Percentiles rank a stretch among this genome's conserved stretches.
Conservation (phyloP, 176 grass and related monocot species). For the Chloris gayana region DNA sequence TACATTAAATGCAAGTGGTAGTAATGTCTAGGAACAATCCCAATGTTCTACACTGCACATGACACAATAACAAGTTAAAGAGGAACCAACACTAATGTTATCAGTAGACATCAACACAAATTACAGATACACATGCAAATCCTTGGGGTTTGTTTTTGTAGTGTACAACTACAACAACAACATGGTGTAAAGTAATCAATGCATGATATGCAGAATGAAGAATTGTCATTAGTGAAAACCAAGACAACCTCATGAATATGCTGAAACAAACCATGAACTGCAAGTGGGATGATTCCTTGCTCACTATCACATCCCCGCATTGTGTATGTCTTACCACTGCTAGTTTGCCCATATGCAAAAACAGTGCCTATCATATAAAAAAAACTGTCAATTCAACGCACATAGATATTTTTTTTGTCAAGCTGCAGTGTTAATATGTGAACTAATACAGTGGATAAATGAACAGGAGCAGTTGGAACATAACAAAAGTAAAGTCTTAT, state of each 20-base stretch:
- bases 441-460: neutral
- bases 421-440: neutral
- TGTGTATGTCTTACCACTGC: slow-evolving; percentile 91
- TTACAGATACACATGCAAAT: neutral
- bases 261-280: slow-evolving; percentile 76
- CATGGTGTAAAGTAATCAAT: neutral
- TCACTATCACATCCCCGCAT: slow-evolving; percentile 79
- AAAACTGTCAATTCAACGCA: neutral
- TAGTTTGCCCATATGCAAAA: slow-evolving; percentile 98
- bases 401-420: neutral
- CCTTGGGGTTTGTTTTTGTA: neutral
- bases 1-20: neutral
- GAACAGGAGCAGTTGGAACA: neutral
- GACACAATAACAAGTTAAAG: slow-evolving; percentile 14
- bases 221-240: neutral
- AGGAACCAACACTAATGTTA: neutral
- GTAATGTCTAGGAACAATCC: slow-evolving; percentile 5
- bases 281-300: slow-evolving; percentile 87
- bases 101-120: slow-evolving; percentile 12
- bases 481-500: neutral
- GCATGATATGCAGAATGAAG: slow-evolving; percentile 10
- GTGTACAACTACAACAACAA: neutral
- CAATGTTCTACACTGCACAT: slow-evolving; percentile 4
- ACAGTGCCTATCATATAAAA: slow-evolving; percentile 65
- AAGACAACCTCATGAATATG: slow-evolving; percentile 62